Base-by-base conservation (phyloP, 768 basidiomycete species). In the Russula sp. region DNA sequence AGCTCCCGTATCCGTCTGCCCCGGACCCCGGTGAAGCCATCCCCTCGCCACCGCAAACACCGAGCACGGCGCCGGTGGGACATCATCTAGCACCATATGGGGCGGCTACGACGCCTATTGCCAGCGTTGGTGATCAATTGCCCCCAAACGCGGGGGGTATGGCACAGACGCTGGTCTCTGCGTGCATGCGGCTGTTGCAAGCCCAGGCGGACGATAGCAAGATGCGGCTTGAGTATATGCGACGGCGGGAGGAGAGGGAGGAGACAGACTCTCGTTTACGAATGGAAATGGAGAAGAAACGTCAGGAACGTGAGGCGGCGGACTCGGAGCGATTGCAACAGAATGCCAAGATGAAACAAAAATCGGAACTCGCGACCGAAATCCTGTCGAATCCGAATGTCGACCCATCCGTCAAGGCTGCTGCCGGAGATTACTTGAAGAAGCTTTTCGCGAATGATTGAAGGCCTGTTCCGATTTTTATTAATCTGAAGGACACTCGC, bases 391-490 rank as follows among this genome's bases (percentile, higher is more conserved):
- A 84, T 65, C 79, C 80, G 6, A 75, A 74, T 42, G 78, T 83
- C 8, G 86, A 88, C 64, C 77, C 77, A n/a, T 77, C 78, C 11
- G 77, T 89, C 57, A 85, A 83, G 72, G 81, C 83, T 67, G 84
- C 83, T 5, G 88, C 87, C 3, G 79, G 83, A 48, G 87, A 89
- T 55, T 90, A 87, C 74, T 74, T 90, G 67, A 87, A 86, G 74
- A 85, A 82, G 70, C 74, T 88, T 34, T 85, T 89, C 65, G 71
- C 75, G 35, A 68, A 74, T 54, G 79, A 81, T 62, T 78, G 62
- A 68, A 16, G 20, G 57, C 48, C 32, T 20, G 20, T 50, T 34
- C 18, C 44, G 35, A 31, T 47, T 7, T 22, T 31, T 45, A 47
- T 35, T 14, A 1, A 9, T 34, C 52, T 34, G 50, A n/a, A 37